These are phyloP conservation scores for Hypoxylon subgilvum DNA, from an alignment of 495 filamentous ascomycete genomes.

Conservation along the genomic window DNA sequence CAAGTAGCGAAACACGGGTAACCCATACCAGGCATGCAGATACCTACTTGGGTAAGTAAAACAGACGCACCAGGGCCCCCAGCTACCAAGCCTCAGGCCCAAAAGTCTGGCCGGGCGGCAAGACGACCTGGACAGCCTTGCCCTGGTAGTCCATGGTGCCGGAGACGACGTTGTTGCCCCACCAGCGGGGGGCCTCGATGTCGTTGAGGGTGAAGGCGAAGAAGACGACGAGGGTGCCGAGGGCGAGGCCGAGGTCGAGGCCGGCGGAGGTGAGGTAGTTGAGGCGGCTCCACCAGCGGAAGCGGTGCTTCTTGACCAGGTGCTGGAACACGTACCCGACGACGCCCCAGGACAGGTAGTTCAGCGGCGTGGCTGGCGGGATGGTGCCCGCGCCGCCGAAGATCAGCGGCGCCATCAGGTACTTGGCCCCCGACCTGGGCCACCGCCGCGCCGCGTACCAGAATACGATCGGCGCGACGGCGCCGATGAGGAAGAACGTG, in stretches of 20 bases:
- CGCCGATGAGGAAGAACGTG: conserved; percentile 68
- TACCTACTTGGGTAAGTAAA: not conserved
- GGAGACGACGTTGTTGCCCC: conserved; percentile 59
- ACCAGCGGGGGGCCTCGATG: conserved; percentile 59
- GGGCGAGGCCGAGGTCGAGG: conserved; percentile 66
- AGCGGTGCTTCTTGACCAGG: conserved; percentile 59
- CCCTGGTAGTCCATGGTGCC: conserved; percentile 59
- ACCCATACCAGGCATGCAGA: not conserved
- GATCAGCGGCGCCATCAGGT: conserved; percentile 69
- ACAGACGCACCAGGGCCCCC: no score
- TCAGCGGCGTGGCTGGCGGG: conserved; percentile 71
- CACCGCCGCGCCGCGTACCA: conserved; percentile 62
- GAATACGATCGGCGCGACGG: conserved; percentile 60
- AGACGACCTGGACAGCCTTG: conserved; percentile 56
- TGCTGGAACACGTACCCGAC: conserved; percentile 72
- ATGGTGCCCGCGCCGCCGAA: conserved; percentile 70
- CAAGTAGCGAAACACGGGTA: not conserved
- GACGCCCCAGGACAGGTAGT: conserved; percentile 71
- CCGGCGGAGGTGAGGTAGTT: conserved; percentile 69
- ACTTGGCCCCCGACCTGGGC: conserved; percentile 58
- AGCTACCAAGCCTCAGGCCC: conserved; percentile 59
- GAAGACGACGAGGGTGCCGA: conserved; percentile 67
- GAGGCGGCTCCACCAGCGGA: conserved; percentile 70
- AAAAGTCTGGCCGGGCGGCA: conserved; percentile 61
- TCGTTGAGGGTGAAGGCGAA: conserved; percentile 60